Percentiles rank a stretch among this genome's conserved stretches.
These are phyloP conservation scores for Smittium mucronatum DNA, from an alignment of 371 early-diverging fungal species.

Conservation along the genomic window DNA sequence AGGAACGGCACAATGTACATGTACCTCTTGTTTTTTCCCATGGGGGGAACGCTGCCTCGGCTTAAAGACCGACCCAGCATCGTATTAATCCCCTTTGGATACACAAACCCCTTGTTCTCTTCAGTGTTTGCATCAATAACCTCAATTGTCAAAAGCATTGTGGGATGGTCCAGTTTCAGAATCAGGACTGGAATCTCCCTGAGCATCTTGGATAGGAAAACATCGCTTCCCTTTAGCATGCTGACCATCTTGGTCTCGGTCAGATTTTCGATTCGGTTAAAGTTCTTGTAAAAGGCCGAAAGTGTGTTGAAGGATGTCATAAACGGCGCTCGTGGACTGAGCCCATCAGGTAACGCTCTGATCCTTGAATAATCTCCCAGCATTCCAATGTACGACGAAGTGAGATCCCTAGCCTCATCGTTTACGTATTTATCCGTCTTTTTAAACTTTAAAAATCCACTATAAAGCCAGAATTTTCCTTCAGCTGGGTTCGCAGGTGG, in stretches of 20 bases:
- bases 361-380: conserved; percentile 5
- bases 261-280: not conserved
- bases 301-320: not conserved
- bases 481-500: not conserved
- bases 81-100: conserved; percentile 1
- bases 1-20: no score
- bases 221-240: not conserved
- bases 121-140: conserved; percentile 4
- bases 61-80: no score
- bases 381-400: conserved; percentile 3
- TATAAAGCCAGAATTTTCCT: conserved; percentile 10
- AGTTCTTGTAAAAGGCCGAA: not conserved
- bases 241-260: not conserved
- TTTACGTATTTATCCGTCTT: not conserved
- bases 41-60: no score
- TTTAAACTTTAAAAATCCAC: conserved; percentile 8
- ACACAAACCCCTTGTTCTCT: not conserved
- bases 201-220: not conserved
- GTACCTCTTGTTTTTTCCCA: no score
- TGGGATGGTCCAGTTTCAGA: conserved; percentile 3
- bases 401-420: not conserved
- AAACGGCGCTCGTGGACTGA: not conserved
- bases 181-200: not conserved
- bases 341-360: conserved; percentile 4
- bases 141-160: conserved; percentile 1